A percentile compares a stretch with the other conserved stretches of the same genome.
Evolutionary conservation across 176 grass and related monocot genomes (phyloP).

Genomic region (Avena sativa): DNA sequence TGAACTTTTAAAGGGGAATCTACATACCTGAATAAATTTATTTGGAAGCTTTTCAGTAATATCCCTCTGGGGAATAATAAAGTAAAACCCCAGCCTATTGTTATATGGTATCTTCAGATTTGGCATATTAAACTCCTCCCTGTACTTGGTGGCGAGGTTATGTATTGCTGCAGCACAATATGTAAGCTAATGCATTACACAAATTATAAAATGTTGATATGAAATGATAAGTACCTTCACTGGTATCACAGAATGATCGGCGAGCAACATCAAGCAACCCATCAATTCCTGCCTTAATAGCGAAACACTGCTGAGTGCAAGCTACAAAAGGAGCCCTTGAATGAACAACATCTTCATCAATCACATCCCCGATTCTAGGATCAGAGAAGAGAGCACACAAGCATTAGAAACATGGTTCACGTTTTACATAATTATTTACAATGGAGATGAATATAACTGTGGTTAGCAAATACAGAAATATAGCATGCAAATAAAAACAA

Average conservation of each 20-base stretch:
- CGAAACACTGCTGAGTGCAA: slow-evolving; percentile 92
- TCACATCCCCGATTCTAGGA: slow-evolving; percentile 72
- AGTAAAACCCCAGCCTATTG: slow-evolving; percentile 85
- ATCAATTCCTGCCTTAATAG: slow-evolving; percentile 93
- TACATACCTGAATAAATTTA: slow-evolving; percentile 87
- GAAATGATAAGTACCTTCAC: slow-evolving; percentile 69
- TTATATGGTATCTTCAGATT: slow-evolving; percentile 91
- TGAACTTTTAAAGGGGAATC: slow-evolving; percentile 39
- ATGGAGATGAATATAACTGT: slow-evolving; percentile 32
- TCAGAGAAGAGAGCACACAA: slow-evolving; percentile 52
- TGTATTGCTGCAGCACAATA: slow-evolving; percentile 69
- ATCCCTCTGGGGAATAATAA: slow-evolving; percentile 91
- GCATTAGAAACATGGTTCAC: slow-evolving; percentile 31
- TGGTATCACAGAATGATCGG: slow-evolving; percentile 90
- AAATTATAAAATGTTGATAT: slow-evolving; percentile 20
- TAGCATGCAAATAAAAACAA: slow-evolving; percentile 18
- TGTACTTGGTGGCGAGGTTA: slow-evolving; percentile 81
- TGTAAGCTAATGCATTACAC: slow-evolving; percentile 25
- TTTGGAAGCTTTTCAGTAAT: slow-evolving; percentile 77
- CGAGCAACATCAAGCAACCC: slow-evolving; percentile 87
- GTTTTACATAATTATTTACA: slow-evolving; percentile 34
- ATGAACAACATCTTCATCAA: slow-evolving; percentile 96
- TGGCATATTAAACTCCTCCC: slow-evolving; percentile 83
- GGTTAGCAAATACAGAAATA: slow-evolving; percentile 28
- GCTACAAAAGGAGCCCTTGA: slow-evolving; percentile 97